Base-by-base conservation (phyloP, 2,329 filamentous ascomycete species). In the Sordariomycetes sp. region DNA sequence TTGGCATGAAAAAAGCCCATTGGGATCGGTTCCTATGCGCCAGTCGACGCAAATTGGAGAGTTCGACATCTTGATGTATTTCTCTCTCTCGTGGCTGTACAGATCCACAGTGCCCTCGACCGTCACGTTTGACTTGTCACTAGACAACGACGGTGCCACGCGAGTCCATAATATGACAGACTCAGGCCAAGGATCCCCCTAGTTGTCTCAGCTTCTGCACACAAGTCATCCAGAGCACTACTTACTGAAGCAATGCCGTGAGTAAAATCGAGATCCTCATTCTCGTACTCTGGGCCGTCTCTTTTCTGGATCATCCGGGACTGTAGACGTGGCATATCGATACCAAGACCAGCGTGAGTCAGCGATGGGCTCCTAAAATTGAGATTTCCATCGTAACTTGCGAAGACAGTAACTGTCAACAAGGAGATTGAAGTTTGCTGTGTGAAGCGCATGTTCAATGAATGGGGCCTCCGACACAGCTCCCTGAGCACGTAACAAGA, bases 351-450 rank as follows among this genome's bases (percentile, higher is more conserved):
- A 4, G 71, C 66, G 42, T 84, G 79, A 28, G 78, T 68, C 26
- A 70, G 63, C 2, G 79, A 84, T 5, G 80, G 79, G 45, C 72
- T 79, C 32, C 66, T 63, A 51, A 82, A 85, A 57, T 83, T 83
- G 39, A 83, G 51, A 49, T 83, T 83, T 4, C 23, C 23, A 11
- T 10, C 11, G 23, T 11, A 25, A 6, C 23, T 25, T 3, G 23
- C 23, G n/a, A n/a, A n/a, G n/a, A n/a, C n/a, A n/a, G n/a, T n/a
- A n/a, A n/a, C n/a, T n/a, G n/a, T n/a, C n/a, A n/a, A n/a, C n/a
- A n/a, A n/a, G n/a, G n/a, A n/a, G n/a, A n/a, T n/a, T n/a, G n/a
- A n/a, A n/a, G n/a, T n/a, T n/a, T n/a, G n/a, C n/a, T n/a, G n/a
- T n/a, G n/a, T n/a, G n/a, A n/a, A n/a, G n/a, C n/a, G n/a, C n/a